Evolutionary conservation across 352 stramenopile genomes (phyloP).

Genomic region (Globisporangium nagaii): DNA sequence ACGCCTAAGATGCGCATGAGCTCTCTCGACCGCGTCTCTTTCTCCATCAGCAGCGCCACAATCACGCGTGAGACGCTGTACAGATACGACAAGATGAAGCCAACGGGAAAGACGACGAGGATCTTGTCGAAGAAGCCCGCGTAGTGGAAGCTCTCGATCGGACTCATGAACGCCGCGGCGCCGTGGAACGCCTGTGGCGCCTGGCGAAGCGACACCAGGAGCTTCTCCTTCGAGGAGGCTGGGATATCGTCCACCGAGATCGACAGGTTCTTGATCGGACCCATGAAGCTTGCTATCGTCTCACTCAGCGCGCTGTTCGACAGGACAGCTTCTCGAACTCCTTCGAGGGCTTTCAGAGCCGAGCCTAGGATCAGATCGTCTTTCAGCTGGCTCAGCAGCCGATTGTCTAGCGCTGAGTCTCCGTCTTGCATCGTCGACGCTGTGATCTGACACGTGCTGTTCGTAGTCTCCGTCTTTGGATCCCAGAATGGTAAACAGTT

Average conservation of each 20-base stretch:
- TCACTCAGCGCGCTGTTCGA: neutral
- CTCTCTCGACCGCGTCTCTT: conserved; percentile 89
- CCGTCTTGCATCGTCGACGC: conserved; percentile 20
- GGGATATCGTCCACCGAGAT: conserved; percentile 8
- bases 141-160: conserved; percentile 47
- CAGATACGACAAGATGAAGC: conserved; percentile 91
- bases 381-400: conserved; percentile 40
- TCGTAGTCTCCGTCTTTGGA: conserved; percentile 11
- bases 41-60: conserved; percentile 89
- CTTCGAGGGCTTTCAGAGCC: conserved; percentile 15
- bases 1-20: conserved; percentile 91
- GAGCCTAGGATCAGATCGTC: conserved; percentile 51
- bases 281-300: conserved; percentile 5
- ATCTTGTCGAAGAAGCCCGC: conserved; percentile 80
- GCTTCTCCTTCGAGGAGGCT: conserved; percentile 20
- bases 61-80: conserved; percentile 90
- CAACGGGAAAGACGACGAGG: conserved; percentile 71
- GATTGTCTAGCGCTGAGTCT: conserved; percentile 20
- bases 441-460: conserved; percentile 39
- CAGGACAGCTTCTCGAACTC: neutral
- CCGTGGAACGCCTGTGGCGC: conserved; percentile 61
- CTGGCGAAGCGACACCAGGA: conserved; percentile 47
- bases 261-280: conserved; percentile 11
- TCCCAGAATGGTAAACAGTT: conserved; percentile 67
- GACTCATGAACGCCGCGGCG: conserved; percentile 35